Evolutionary conservation across 179 eudicot genomes (phyloP).

Genomic region (Spinacia oleracea): DNA sequence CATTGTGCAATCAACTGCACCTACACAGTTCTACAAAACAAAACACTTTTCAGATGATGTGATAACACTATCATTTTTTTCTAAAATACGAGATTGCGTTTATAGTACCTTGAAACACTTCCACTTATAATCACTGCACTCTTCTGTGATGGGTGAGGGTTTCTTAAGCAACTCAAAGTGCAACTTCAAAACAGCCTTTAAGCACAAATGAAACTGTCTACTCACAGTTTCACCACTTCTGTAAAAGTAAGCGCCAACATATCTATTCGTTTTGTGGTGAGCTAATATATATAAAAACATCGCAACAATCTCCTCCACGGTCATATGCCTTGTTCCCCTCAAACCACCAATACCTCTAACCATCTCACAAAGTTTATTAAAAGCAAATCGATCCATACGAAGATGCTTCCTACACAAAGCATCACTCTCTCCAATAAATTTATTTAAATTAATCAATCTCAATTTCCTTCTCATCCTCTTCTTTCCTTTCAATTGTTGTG

Average conservation of each 20-base stretch:
- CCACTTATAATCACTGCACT: constrained; percentile 10
- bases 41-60: not conserved
- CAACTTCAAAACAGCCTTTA: constrained; percentile 14
- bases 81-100: not conserved
- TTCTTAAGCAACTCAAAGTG: constrained; percentile 9
- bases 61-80: not conserved
- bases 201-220: constrained; percentile 15
- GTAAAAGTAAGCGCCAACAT: constrained; percentile 7
- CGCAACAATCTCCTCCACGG: constrained; percentile 9
- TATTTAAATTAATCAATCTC: constrained; percentile 2
- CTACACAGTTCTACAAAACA: constrained; percentile 16
- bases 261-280: constrained; percentile 4
- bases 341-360: constrained; percentile 1
- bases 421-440: constrained; percentile 9
- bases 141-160: constrained; percentile 3
- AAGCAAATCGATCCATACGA: not conserved
- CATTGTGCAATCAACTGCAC: constrained; percentile 13
- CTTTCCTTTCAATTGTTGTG: not conserved
- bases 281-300: constrained; percentile 9
- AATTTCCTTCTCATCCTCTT: constrained; percentile 5
- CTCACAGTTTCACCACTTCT: constrained; percentile 15
- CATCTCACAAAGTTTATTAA: constrained; percentile 13
- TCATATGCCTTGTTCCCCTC: constrained; percentile 9
- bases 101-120: constrained; percentile 1
- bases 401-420: not conserved